phyloP scores from a whole-genome alignment of 1,284 basidiomycete species.

The Microbotryomycetes sp. region DNA sequence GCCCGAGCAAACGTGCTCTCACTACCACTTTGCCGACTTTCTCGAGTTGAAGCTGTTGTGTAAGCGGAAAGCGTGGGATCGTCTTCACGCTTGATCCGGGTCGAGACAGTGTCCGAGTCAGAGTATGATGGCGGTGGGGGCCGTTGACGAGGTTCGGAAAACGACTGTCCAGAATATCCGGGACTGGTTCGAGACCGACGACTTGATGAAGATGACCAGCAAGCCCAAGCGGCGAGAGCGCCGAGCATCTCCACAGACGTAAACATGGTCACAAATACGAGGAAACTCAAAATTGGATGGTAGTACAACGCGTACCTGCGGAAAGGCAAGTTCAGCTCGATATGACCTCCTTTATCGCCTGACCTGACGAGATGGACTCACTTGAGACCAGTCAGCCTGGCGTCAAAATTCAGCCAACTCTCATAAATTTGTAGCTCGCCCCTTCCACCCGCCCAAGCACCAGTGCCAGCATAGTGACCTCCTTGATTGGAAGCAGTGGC shows the following conservation, averaged over 20 bases:
- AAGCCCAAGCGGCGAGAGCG: constrained; percentile 11
- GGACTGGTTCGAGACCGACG: no score
- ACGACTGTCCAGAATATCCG: no score
- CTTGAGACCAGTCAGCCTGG: constrained; percentile 16
- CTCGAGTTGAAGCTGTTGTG: background rate
- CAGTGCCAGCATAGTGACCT: background rate
- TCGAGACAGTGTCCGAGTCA: no score
- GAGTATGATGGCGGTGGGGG: background rate
- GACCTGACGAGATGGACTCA: background rate
- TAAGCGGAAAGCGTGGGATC: no score
- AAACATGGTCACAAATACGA: constrained; percentile 14
- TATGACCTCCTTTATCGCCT: background rate
- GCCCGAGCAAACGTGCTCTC: no score
- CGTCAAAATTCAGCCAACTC: constrained; percentile 9
- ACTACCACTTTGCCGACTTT: background rate
- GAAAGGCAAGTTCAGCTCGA: background rate
- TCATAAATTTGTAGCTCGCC: constrained; percentile 22
- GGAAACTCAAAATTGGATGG: constrained; percentile 17
- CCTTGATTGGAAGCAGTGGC: background rate
- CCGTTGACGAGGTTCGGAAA: background rate
- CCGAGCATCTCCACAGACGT: constrained; percentile 7
- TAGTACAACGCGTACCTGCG: constrained; percentile 20
- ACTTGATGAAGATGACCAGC: background rate
- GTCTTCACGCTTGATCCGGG: no score
- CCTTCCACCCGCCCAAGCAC: background rate